Conservation (phyloP, 148 eudicot genomes). For the Vaccinium corymbosum region DNA sequence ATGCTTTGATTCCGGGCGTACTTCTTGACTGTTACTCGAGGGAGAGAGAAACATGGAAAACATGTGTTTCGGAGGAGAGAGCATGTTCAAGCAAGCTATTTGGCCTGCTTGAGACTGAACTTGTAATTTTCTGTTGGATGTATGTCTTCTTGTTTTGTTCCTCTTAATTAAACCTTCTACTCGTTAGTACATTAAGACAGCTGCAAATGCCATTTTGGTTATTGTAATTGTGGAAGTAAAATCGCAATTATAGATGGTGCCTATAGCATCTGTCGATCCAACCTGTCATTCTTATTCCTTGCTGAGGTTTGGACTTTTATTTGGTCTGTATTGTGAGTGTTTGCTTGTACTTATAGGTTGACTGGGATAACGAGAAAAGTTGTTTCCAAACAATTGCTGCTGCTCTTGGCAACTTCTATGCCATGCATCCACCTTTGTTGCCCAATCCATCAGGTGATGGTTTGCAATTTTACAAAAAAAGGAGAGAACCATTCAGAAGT, state of each 20-base stretch:
- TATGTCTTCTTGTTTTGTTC: neutral
- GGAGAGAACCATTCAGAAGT: conserved; percentile 27
- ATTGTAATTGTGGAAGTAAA: neutral
- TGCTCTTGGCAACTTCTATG: conserved; percentile 87
- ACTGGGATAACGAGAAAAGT: conserved; percentile 85
- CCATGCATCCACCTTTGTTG: conserved; percentile 90
- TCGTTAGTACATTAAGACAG: conserved; percentile 13
- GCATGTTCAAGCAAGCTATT: conserved; percentile 5
- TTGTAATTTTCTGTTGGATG: neutral
- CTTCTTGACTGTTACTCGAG: neutral
- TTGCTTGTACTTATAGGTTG: conserved; percentile 52
- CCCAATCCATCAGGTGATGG: conserved; percentile 94
- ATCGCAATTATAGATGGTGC: neutral
- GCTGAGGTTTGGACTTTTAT: neutral
- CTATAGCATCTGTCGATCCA: neutral
- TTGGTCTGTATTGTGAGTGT: conserved; percentile 9
- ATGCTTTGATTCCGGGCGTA: neutral
- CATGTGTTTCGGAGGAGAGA: neutral
- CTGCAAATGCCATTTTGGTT: neutral
- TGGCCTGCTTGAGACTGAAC: neutral
- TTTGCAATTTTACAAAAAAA: conserved; percentile 56
- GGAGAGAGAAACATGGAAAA: neutral
- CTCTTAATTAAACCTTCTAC: conserved; percentile 5
- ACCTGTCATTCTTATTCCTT: conserved; percentile 1
- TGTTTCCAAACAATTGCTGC: conserved; percentile 94